Evolutionary conservation across 768 basidiomycete species (phyloP).

Genomic region (Hortiboletus campestris): DNA sequence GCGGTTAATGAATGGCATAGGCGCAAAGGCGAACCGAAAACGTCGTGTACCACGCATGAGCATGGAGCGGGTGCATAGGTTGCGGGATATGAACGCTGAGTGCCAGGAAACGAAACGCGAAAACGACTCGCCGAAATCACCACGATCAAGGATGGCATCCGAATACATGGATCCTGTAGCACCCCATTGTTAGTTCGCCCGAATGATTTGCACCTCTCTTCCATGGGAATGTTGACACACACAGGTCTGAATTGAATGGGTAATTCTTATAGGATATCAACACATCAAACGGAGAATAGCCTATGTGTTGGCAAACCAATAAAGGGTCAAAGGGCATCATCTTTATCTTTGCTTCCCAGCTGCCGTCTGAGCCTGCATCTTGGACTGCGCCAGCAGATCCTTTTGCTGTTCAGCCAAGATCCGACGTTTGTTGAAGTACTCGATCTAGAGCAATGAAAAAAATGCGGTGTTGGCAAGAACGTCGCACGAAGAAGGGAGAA

Average conservation of each 20-base stretch:
- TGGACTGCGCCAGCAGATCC: slow-evolving; percentile 54
- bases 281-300: slow-evolving; percentile 1
- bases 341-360: slow-evolving; percentile 24
- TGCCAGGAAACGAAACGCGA: background rate
- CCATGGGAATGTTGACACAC: background rate
- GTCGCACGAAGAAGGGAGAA: slow-evolving; percentile 1
- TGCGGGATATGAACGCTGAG: background rate
- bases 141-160: slow-evolving; percentile 3
- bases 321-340: background rate
- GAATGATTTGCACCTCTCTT: background rate
- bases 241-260: background rate
- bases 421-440: slow-evolving; percentile 91
- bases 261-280: background rate
- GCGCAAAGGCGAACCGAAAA: background rate
- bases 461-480: background rate
- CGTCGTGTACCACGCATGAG: background rate
- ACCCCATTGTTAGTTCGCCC: background rate
- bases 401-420: slow-evolving; percentile 80
- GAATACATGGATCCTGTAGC: background rate
- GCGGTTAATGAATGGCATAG: background rate
- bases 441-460: slow-evolving; percentile 54
- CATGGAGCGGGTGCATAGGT: background rate
- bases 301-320: background rate
- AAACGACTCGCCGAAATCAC: background rate
- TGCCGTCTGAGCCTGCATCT: slow-evolving; percentile 34